A percentile compares a stretch with the other conserved stretches of the same genome.
phyloP scores from a whole-genome alignment of 306 rosid species.

The Quercus variabilis region DNA sequence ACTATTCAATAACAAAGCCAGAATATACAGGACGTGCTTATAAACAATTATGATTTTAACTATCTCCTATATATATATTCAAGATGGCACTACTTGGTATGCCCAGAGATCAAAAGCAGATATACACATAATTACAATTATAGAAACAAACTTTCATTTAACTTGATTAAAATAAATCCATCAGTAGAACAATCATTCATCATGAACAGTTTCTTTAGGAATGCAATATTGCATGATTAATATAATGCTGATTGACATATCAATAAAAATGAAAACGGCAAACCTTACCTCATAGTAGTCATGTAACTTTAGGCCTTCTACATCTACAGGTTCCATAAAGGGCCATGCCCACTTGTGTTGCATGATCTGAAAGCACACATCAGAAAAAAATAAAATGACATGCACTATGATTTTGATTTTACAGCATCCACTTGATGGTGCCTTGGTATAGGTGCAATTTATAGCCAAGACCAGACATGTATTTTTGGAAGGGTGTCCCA shows the following conservation, averaged over 20 bases:
- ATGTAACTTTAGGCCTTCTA: constrained; percentile 78
- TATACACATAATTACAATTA: not conserved
- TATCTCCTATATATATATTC: no score
- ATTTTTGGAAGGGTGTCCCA: not conserved
- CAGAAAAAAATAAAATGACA: not conserved
- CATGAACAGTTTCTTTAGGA: not conserved
- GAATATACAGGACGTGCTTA: not conserved
- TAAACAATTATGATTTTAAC: not conserved
- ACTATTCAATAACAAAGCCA: not conserved
- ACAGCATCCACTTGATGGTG: not conserved
- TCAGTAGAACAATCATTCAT: not conserved
- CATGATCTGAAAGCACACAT: constrained; percentile 59
- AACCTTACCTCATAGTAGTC: constrained; percentile 81
- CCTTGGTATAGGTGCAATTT: not conserved
- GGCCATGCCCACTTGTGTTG: constrained; percentile 94
- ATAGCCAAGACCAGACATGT: not conserved
- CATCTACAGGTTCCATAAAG: constrained; percentile 95
- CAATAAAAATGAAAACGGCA: constrained; percentile 1
- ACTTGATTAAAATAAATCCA: not conserved
- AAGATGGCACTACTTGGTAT: not conserved
- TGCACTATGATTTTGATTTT: not conserved
- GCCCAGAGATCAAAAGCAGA: not conserved
- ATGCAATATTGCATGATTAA: not conserved
- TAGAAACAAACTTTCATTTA: not conserved
- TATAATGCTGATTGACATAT: not conserved